Conservation (phyloP, 2,329 filamentous ascomycete genomes). For the Penicillium olsonii region DNA sequence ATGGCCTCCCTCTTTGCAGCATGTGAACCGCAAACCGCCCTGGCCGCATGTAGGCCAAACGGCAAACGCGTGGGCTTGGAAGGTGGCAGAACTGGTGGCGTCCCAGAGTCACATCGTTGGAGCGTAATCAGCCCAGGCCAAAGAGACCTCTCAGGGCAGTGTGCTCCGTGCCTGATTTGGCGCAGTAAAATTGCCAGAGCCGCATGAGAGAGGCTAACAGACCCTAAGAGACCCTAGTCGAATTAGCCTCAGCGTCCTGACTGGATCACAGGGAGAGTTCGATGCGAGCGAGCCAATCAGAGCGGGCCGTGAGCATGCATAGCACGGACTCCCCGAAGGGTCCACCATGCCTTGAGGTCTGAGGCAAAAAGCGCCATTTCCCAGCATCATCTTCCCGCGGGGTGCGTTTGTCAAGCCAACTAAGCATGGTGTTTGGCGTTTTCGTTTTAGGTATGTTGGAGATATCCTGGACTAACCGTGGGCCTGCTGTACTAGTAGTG, state of each 20-base stretch:
- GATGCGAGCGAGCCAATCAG: slow-evolving; percentile 2
- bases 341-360: background rate
- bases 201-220: slow-evolving; percentile 17
- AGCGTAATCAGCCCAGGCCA: background rate
- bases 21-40: background rate
- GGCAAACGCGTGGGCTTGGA: background rate
- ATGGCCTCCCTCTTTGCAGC: background rate
- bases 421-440: background rate
- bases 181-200: slow-evolving; percentile 18
- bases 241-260: slow-evolving; percentile 7
- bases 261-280: slow-evolving; percentile 4
- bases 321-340: slow-evolving; percentile 2
- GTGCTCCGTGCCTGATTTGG: background rate
- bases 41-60: background rate
- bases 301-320: background rate
- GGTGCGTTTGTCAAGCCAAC: background rate
- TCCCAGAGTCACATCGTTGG: background rate
- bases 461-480: too few relatives aligned
- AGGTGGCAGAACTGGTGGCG: background rate
- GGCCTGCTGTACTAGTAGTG: too few relatives aligned
- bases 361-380: background rate
- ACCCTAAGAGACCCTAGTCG: slow-evolving; percentile 7
- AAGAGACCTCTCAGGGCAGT: background rate
- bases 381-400: background rate
- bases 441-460: too few relatives aligned